Conservation (phyloP, 2,329 filamentous ascomycete species). For the Ophiostoma angusticollis region DNA sequence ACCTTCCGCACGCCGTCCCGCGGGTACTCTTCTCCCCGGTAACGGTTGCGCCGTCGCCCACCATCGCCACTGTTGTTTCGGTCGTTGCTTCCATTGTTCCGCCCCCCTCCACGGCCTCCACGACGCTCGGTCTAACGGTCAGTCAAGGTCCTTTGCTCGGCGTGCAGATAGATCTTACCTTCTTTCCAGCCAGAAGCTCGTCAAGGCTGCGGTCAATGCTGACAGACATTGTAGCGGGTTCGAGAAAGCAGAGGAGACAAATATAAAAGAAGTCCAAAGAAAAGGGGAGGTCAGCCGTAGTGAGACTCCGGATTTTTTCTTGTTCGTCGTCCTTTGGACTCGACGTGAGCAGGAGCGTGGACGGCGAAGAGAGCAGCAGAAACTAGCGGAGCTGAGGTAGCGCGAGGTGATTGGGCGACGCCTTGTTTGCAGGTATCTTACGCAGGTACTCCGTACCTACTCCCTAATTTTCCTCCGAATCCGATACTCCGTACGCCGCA, state of each 20-base stretch:
- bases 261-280: neutral
- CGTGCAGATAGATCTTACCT: slow-evolving; percentile 18
- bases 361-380: too few species aligned
- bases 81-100: slow-evolving; percentile 12
- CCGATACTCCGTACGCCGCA: too few species aligned
- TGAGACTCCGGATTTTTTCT: too few species aligned
- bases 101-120: slow-evolving; percentile 10
- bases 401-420: too few species aligned
- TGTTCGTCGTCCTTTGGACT: too few species aligned
- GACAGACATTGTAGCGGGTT: slow-evolving; percentile 1
- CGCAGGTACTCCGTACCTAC: too few species aligned
- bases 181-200: slow-evolving; percentile 45
- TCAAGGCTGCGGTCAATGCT: slow-evolving; percentile 42
- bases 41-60: slow-evolving; percentile 21
- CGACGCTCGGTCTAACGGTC: slow-evolving; percentile 2
- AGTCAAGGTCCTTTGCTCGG: neutral
- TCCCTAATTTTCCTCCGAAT: too few species aligned
- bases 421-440: too few species aligned
- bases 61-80: slow-evolving; percentile 23
- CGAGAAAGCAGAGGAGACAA: neutral
- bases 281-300: too few species aligned
- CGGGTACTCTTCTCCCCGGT: slow-evolving; percentile 37
- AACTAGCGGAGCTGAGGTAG: too few species aligned
- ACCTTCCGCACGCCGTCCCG: slow-evolving; percentile 91
- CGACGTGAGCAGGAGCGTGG: too few species aligned